Evolutionary conservation across 1,284 basidiomycete species (phyloP), one percentile per base, ranked within the genome.

Genomic region (Anthracocystis walkeri): DNA sequence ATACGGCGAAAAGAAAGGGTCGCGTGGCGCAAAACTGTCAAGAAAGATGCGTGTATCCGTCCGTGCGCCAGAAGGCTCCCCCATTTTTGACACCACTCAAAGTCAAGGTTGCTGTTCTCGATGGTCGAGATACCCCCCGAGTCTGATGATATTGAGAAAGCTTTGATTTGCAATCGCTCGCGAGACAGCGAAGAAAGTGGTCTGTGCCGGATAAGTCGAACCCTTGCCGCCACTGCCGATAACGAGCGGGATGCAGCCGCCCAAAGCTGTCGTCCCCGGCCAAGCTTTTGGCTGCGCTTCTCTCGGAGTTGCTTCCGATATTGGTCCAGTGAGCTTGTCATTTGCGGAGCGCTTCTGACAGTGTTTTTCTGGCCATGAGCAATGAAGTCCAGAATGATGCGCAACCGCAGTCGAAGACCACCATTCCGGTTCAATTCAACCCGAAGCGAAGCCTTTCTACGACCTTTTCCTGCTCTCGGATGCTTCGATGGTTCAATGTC

Each of bases 1-100:
- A 62, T 62, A 23, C 60, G 38, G 46, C 14, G 38, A 63, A 20
- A 10, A 50, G 51, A 20, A 55, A 29, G 29, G 14, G 18, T 44
- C 57, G 33, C 50, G 31, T 51, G 31, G 50, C 35, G 12, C 35
- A 38, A 38, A 38, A 16, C 11, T 38, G 35, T 38, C 35, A 49
- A 20, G n/a, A 46, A 46, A 49, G 21, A 35, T 51, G 16, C 35
- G 29, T 27, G 42, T 46, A 41, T 23, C 53, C 53, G 38, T 62
- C 53, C 59, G 52, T 52, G 6, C 6, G 33, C 59, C 33, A 35
- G 33, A 35, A 5, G 12, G 11, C 8, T 4, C 29, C 29, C 12
- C 33, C 33, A 35, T 35, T 35, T 35, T 14, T 14, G 33, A 35
- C 33, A 12, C 6, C 7, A 16, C 14, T 38, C 35, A 38, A 38